Percentiles rank a stretch among this genome's conserved stretches.
phyloP scores from a whole-genome alignment of 805 yeast genomes.

The Metschnikowia similis region DNA sequence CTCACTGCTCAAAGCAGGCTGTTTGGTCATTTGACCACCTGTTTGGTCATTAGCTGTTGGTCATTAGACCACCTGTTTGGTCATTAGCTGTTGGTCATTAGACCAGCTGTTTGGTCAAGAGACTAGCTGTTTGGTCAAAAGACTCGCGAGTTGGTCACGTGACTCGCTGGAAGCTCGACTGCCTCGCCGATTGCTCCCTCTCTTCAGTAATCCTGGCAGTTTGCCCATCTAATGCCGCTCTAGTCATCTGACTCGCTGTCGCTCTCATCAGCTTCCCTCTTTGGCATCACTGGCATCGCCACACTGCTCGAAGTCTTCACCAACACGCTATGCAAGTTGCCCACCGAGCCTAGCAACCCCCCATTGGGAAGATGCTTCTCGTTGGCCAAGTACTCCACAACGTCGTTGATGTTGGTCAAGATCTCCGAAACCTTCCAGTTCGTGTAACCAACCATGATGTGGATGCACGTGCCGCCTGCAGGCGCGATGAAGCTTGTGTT shows the following conservation, averaged over 20 bases:
- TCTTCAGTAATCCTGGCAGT: no score
- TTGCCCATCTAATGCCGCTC: not conserved
- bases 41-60: no score
- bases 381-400: constrained; percentile 45
- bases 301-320: constrained; percentile 65
- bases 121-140: no score
- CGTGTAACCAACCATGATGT: constrained; percentile 56
- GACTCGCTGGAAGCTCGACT: no score
- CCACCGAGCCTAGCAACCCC: constrained; percentile 46
- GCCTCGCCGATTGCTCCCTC: no score
- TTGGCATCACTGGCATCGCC: constrained; percentile 51
- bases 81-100: no score
- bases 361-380: constrained; percentile 51
- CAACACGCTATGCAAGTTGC: constrained; percentile 47
- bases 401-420: constrained; percentile 49
- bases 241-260: constrained; percentile 3
- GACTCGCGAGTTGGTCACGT: no score
- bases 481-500: constrained; percentile 60
- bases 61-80: no score
- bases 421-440: constrained; percentile 42
- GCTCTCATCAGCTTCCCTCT: constrained; percentile 16
- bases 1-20: no score
- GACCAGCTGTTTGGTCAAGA: no score
- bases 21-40: no score
- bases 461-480: constrained; percentile 55